Conservation (phyloP, 2,329 filamentous ascomycete species). For the Dichotomopilus funicola region DNA sequence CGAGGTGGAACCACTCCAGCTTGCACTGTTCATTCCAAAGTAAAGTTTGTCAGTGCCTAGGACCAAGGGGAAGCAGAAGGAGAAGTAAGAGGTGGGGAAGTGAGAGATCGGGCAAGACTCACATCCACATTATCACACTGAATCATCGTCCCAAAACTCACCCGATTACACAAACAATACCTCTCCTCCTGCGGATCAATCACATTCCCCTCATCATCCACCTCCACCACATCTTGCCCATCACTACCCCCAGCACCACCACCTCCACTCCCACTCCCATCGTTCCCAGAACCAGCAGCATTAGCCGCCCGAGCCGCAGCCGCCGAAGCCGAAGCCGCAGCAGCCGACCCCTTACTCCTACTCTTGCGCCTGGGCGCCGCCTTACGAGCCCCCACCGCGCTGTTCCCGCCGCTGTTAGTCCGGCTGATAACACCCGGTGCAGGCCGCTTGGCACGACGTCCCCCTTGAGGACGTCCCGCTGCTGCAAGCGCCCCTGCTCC, state of each 20-base stretch:
- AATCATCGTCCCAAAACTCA: constrained; percentile 80
- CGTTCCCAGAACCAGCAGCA: constrained; percentile 18
- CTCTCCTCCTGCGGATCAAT: constrained; percentile 70
- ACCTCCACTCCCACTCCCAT: constrained; percentile 8
- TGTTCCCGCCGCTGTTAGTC: constrained; percentile 54
- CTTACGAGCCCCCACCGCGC: constrained; percentile 66
- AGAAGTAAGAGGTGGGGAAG: not conserved
- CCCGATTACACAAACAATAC: constrained; percentile 73
- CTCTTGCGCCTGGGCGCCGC: constrained; percentile 61
- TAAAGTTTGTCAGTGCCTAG: not conserved
- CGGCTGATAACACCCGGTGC: constrained; percentile 65
- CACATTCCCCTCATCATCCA: constrained; percentile 60
- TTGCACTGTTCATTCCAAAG: constrained; percentile 50
- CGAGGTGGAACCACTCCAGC: constrained; percentile 79
- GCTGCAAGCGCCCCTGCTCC: not conserved
- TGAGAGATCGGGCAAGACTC: constrained; percentile 32
- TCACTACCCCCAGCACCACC: constrained; percentile 29
- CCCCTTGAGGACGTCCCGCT: constrained; percentile 33
- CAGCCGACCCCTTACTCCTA: constrained; percentile 13
- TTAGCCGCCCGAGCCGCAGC: constrained; percentile 1
- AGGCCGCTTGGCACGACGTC: constrained; percentile 55
- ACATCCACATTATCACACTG: constrained; percentile 73
- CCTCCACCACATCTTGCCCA: constrained; percentile 46
- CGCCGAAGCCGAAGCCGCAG: constrained; percentile 25
- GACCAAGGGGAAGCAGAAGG: constrained; percentile 4